Conservation (phyloP, 2,329 filamentous ascomycete species). For the Pochonia chlamydosporia region DNA sequence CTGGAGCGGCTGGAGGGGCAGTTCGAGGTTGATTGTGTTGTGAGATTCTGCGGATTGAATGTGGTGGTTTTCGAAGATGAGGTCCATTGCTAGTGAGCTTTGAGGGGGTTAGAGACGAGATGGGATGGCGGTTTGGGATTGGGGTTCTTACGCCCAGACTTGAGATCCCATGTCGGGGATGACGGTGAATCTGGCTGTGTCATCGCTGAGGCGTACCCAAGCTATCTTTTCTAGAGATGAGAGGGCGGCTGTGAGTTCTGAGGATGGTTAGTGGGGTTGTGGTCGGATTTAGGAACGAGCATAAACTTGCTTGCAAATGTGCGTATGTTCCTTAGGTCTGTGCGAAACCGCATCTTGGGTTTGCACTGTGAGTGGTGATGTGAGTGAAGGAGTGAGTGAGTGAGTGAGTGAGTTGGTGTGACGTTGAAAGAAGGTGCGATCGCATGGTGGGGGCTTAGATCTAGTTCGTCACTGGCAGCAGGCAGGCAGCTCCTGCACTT, state of each 20-base stretch:
- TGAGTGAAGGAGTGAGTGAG: background rate
- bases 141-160: constrained; percentile 71
- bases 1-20: constrained; percentile 81
- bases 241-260: constrained; percentile 59
- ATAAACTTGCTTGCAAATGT: constrained; percentile 62
- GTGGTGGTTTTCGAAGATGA: constrained; percentile 80
- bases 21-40: constrained; percentile 94
- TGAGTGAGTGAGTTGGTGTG: too few species aligned
- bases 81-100: constrained; percentile 62
- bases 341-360: constrained; percentile 57
- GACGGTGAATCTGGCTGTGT: constrained; percentile 87
- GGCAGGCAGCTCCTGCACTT: background rate
- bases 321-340: constrained; percentile 59
- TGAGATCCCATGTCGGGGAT: constrained; percentile 92
- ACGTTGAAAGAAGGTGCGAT: constrained; percentile 2
- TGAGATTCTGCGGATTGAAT: constrained; percentile 76
- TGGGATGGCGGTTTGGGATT: background rate
- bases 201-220: constrained; percentile 84
- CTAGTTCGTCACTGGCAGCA: background rate
- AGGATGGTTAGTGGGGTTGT: background rate
- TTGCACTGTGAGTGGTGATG: background rate
- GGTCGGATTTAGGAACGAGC: constrained; percentile 11
- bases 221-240: constrained; percentile 73
- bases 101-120: background rate
- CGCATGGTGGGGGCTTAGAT: background rate